Conservation (phyloP, 2,329 filamentous ascomycete species). For the Ambrosiella cleistominuta region DNA sequence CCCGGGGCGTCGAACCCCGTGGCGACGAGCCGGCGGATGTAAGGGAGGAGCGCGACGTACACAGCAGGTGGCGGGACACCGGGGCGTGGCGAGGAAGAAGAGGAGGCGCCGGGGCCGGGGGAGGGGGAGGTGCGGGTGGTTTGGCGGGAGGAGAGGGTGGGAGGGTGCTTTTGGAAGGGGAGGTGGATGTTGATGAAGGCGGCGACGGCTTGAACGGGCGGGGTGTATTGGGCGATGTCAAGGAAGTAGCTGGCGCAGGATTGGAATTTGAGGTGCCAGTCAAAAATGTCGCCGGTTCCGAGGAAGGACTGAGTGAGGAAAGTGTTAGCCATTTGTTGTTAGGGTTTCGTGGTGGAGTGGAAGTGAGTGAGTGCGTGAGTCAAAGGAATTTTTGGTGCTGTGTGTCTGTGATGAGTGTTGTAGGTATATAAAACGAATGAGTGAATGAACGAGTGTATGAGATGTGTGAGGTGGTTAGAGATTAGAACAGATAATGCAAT, state of each 20-base stretch:
- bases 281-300: slow-evolving; percentile 48
- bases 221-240: slow-evolving; percentile 72
- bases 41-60: slow-evolving; percentile 60
- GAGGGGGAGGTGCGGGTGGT: slow-evolving; percentile 20
- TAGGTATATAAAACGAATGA: neutral
- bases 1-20: slow-evolving; percentile 78
- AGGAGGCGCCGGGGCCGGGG: slow-evolving; percentile 17
- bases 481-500: no score
- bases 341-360: neutral
- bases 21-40: slow-evolving; percentile 73
- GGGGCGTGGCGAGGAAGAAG: slow-evolving; percentile 14
- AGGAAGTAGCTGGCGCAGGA: slow-evolving; percentile 83
- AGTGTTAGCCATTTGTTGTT: slow-evolving; percentile 1
- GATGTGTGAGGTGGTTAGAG: neutral
- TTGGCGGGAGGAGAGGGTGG: slow-evolving; percentile 17
- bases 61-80: slow-evolving; percentile 8
- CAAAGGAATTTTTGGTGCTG: no score
- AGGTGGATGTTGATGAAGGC: slow-evolving; percentile 84
- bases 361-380: neutral
- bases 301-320: slow-evolving; percentile 23
- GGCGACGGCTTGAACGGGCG: slow-evolving; percentile 69
- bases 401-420: neutral
- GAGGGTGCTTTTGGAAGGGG: slow-evolving; percentile 52
- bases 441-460: neutral
- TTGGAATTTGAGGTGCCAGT: slow-evolving; percentile 84